phyloP scores from a whole-genome alignment of 768 basidiomycete species.

The Krasilnikovozyma curviuscula region DNA sequence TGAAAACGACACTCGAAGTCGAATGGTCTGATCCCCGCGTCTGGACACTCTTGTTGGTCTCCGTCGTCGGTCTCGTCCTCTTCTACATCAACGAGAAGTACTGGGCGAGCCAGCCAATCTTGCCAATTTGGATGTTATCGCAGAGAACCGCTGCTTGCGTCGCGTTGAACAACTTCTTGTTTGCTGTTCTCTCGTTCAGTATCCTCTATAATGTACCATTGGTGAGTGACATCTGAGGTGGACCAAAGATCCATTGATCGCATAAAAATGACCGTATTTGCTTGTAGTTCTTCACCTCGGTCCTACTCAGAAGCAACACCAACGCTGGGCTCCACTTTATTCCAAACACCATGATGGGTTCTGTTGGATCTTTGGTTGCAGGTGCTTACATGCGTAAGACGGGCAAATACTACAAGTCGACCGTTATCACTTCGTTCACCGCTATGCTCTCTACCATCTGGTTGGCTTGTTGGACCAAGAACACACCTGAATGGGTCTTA shows the following conservation, averaged over 20 bases:
- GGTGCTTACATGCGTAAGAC: constrained; percentile 41
- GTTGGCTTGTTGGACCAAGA: background rate
- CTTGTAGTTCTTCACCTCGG: constrained; percentile 6
- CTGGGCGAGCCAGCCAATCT: constrained; percentile 67
- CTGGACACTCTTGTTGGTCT: constrained; percentile 41
- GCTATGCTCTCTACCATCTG: background rate
- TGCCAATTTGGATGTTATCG: constrained; percentile 63
- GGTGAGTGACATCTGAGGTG: background rate
- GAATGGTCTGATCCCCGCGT: constrained; percentile 38
- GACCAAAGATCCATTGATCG: background rate
- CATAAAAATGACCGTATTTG: background rate
- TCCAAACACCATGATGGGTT: constrained; percentile 73
- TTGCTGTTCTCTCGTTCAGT: constrained; percentile 58
- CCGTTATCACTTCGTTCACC: constrained; percentile 33
- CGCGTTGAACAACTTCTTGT: constrained; percentile 51
- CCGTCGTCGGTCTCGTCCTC: constrained; percentile 42
- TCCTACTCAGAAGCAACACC: background rate
- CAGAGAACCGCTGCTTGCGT: constrained; percentile 43
- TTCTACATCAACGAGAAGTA: constrained; percentile 65
- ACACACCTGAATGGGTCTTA: constrained; percentile 8
- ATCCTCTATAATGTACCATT: constrained; percentile 27
- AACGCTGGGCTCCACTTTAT: constrained; percentile 39
- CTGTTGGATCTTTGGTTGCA: constrained; percentile 65
- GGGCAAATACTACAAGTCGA: constrained; percentile 52
- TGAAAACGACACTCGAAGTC: constrained; percentile 4